These are phyloP conservation scores for Solanum habrochaites DNA, from an alignment of 257 asterid species.

Conservation along the genomic window DNA sequence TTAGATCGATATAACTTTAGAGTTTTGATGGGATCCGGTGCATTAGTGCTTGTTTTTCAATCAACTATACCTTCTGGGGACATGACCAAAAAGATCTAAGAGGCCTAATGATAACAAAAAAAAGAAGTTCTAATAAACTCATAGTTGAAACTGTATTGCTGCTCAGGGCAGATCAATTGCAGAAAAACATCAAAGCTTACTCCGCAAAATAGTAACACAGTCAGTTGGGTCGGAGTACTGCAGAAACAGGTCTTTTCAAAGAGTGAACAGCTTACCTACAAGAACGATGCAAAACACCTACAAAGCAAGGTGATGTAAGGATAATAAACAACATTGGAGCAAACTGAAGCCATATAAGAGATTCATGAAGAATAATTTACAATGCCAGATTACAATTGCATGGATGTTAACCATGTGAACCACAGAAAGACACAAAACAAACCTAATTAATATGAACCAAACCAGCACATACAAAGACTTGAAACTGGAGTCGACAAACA, in stretches of 20 bases:
- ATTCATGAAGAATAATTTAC: conserved; percentile 1
- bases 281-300: background rate
- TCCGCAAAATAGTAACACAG: background rate
- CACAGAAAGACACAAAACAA: background rate
- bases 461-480: background rate
- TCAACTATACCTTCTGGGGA: background rate
- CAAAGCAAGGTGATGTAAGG: background rate
- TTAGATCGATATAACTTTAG: background rate
- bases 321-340: background rate
- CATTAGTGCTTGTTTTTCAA: background rate
- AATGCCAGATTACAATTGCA: background rate
- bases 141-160: too few species aligned
- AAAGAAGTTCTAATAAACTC: too few species aligned
- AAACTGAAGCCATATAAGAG: background rate
- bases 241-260: background rate
- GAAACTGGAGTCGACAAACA: background rate
- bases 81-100: background rate
- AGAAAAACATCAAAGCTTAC: background rate
- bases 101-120: too few species aligned
- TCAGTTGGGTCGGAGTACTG: background rate
- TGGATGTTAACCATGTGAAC: conserved; percentile 1
- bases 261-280: background rate
- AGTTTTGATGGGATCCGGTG: background rate
- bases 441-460: background rate
- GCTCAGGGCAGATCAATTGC: background rate